Base-by-base conservation (phyloP, 2,329 filamentous ascomycete species). In the Exophiala sideris region DNA sequence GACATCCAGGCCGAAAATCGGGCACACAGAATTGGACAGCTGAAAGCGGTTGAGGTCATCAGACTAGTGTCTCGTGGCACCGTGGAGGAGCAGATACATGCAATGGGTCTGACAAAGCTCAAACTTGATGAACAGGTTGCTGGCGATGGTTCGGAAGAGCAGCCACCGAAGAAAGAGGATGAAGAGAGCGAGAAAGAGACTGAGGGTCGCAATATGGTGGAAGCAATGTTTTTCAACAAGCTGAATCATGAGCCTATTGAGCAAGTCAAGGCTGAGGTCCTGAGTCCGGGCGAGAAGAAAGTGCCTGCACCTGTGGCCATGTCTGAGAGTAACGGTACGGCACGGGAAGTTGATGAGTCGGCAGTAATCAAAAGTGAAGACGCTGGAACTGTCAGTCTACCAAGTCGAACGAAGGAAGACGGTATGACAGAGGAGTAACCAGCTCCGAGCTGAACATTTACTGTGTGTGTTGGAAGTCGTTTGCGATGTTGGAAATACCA, bases 1-100 rank as follows among this genome's bases (percentile, higher is more conserved):
- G 94, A 99, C 67, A 85, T 96, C n/a, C 94, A 99, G 70, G 94
- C 94, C 0, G 94, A 97, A 76, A 97, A 99, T 70, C 86, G 94
- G 14, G 94, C 94, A 0, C 94, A 99, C 72, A 87, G 94, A 11
- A 89, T 99, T 7, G 94, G 94, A 0, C 94, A 99, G 75, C 91
- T 83, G 29, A 79, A 89, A 12, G 87, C 92, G 34, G 94, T 99
- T 1, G 92, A 99, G 68, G 88, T 99, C 38, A 84, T 96, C 38
- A 80, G 91, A 29, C 79, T 99, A 1, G 87, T 99, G 50, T 88
- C 88, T 0, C 81, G 79, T 52, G 82, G 80, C 52, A 95, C 92
- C 0, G 89, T 99, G 24, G 94, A 99, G 71, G 91, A 96, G 72
- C 86, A 96, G 56, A 95, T 99, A 48, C 88, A 92, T 71, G 87